These are phyloP conservation scores for Canavalia ensiformis DNA, from an alignment of 306 rosid species.

Conservation along the genomic window DNA sequence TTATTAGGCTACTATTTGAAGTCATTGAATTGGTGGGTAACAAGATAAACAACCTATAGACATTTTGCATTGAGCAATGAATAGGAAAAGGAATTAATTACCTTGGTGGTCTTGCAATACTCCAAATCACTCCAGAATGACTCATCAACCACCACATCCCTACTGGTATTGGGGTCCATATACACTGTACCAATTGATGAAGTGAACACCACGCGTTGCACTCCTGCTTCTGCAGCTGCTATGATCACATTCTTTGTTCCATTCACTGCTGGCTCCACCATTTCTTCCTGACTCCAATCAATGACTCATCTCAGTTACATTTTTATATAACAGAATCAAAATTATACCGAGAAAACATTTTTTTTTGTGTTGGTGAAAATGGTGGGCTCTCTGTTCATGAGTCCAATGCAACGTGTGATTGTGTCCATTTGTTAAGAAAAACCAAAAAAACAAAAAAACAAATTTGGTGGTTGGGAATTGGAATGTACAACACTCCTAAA, in stretches of 20 bases:
- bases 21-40: not conserved
- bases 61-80: not conserved
- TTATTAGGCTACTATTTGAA: not conserved
- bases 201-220: constrained; percentile 85
- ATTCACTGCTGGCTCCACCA: constrained; percentile 81
- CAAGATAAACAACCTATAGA: not conserved
- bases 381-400: no score
- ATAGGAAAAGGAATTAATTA: not conserved
- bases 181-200: constrained; percentile 92
- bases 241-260: constrained; percentile 79
- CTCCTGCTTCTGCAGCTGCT: constrained; percentile 78
- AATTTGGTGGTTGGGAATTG: not conserved
- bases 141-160: constrained; percentile 76
- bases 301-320: no score
- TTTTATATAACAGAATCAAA: no score
- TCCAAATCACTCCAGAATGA: constrained; percentile 93
- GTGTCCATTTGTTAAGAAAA: not conserved
- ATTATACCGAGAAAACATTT: no score
- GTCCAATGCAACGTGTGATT: not conserved
- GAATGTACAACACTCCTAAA: no score
- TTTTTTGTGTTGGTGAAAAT: no score
- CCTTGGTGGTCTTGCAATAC: constrained; percentile 92
- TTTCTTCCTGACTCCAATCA: constrained; percentile 59
- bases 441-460: not conserved
- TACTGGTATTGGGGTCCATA: constrained; percentile 76